Evolutionary conservation across 805 yeast species (phyloP), one percentile per base, ranked within the genome.

Genomic region (Blastobotrys peoriensis): DNA sequence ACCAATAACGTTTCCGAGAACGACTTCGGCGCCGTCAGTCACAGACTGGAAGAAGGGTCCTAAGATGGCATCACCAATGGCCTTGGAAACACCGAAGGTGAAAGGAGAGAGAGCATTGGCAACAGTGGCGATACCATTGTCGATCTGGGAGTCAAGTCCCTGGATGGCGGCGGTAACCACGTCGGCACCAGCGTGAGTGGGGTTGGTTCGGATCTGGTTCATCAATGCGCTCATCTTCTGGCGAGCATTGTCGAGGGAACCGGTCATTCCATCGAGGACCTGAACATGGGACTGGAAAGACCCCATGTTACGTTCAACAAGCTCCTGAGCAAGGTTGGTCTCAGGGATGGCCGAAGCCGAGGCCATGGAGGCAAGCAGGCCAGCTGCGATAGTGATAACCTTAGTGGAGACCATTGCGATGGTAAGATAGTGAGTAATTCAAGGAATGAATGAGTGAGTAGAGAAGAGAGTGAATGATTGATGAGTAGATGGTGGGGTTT

Each of bases 41-140:
- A 57, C 39, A n/a, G 59, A 51, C 53, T 59, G 64, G 25, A 58
- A 53, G 46, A 52, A 48, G 16, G 62, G 62, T 17, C 61, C 61
- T 10, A 39, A 19, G 15, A 48, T 27, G 43, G 38, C 42, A 47
- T 51, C 49, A 10, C 59, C 62, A 34, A 59, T 43, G 16, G 46
- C 52, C 38, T 50, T 44, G 15, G 59, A 44, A 25, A 52, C 27
- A 18, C 62, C 61, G 8, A 43, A 44, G 18, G 60, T 56, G n/a
- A 53, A 15, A 5, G 52, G 51, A 30, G 43, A 48, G n/a, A 52
- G 49, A 20, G 51, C 52, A 28, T 38, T 40, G 35, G 48, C 34
- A 15, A 57, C 46, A 17, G 53, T 50, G 13, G 55, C 57, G 25
- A 51, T 52, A 6, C 53, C 46, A 45, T 58, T 57, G 43, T 60